phyloP scores from a whole-genome alignment of 495 filamentous ascomycete genomes.

The Penicillium taxi region DNA sequence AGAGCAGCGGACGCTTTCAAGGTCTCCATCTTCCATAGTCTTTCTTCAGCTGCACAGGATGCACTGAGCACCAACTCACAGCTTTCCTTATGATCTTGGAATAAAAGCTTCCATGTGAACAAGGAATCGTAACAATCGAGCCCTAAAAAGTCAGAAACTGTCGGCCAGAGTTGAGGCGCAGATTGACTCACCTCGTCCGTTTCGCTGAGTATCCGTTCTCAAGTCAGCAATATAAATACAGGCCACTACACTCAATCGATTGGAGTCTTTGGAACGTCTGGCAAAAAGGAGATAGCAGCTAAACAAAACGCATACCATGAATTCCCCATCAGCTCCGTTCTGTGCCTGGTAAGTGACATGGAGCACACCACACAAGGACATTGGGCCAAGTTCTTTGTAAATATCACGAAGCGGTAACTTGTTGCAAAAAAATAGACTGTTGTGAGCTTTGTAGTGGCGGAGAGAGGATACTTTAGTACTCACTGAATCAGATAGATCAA shows the following conservation, averaged over 20 bases:
- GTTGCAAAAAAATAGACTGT: conserved; percentile 10
- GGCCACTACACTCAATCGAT: conserved; percentile 63
- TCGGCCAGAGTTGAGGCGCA: not conserved
- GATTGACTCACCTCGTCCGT: conserved; percentile 62
- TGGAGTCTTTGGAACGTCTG: conserved; percentile 49
- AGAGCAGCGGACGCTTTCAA: conserved; percentile 25
- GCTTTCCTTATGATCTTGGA: conserved; percentile 64
- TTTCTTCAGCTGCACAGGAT: conserved; percentile 74
- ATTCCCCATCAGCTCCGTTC: conserved; percentile 60
- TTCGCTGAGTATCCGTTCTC: conserved; percentile 68
- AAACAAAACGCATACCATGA: conserved; percentile 85
- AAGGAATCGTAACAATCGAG: conserved; percentile 77
- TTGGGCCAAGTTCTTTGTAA: conserved; percentile 71
- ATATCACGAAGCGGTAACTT: conserved; percentile 38
- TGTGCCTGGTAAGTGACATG: conserved; percentile 74
- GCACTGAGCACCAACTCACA: conserved; percentile 86
- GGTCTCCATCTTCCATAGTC: conserved; percentile 55
- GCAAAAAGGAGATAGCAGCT: conserved; percentile 74
- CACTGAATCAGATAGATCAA: conserved; percentile 67
- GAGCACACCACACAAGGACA: conserved; percentile 78
- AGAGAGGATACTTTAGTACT: no score
- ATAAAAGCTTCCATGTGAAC: conserved; percentile 90
- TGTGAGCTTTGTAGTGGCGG: no score
- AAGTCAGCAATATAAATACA: conserved; percentile 63
- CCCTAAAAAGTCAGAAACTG: conserved; percentile 40